Base-by-base conservation (phyloP, 352 stramenopile species). In the Plasmopara muralis region DNA sequence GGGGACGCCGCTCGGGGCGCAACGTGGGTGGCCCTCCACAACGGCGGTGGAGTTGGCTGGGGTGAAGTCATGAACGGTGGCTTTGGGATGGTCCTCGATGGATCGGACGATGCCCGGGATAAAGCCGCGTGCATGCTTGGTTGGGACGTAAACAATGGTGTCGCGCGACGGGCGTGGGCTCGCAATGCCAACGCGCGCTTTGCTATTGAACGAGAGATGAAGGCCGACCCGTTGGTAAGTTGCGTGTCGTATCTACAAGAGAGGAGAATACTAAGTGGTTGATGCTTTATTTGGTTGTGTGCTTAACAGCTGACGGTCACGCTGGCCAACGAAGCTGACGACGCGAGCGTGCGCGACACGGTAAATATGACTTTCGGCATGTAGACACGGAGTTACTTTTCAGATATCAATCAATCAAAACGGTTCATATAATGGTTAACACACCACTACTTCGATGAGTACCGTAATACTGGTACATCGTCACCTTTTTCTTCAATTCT, bases 41-140 rank as follows among this genome's bases (percentile, higher is more conserved):
- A 95, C 61, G 83, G 85, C 44, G 85, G 85, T n/a, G 85, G 85
- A 75, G 20, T 89, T 33, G 85, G 85, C 58, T 95, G 85, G 84
- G 85, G 85, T 29, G 78, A 95, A 56, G 84, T 93, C 49, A 91
- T 83, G 59, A 95, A 95, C 64, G 85, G 85, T 12, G 85, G 83
- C 50, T 95, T 95, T 51, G 85, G 85, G 35, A 83, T 89, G 68
- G 83, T 95, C 49, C 66, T 95, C 41, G 85, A 95, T 47, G 85
- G 85, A 28, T 87, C 78, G 13, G 57, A 78, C 31, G 72, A 77
- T 15, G 83, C 85, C 4, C 74, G 64, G 4, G 37, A 72, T 41
- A 87, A 87, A 58, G 80, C 81, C 38, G 63, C 58, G 29, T 66
- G 64, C 43, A 93, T 95, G 80, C 67, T 95, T 38, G 73, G 78